phyloP scores from a whole-genome alignment of 2,329 filamentous ascomycete species.

The Aspergillus terreus region DNA sequence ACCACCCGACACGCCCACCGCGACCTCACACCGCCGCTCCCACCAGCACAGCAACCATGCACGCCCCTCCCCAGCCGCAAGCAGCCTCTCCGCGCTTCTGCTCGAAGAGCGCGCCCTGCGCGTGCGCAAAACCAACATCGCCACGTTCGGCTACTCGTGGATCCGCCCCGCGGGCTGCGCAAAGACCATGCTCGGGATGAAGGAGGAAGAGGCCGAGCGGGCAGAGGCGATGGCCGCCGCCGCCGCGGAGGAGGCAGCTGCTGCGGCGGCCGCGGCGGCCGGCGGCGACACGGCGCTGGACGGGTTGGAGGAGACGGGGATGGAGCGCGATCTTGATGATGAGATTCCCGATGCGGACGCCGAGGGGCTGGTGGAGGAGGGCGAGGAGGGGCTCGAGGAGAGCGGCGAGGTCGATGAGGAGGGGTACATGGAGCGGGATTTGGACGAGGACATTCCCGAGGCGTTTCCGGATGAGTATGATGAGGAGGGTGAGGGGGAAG shows the following conservation, averaged over 20 bases:
- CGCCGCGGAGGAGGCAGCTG: slow-evolving; percentile 67
- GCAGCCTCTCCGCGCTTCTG: slow-evolving; percentile 63
- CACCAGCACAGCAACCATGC: slow-evolving; percentile 20
- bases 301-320: slow-evolving; percentile 34
- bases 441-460: slow-evolving; percentile 72
- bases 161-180: slow-evolving; percentile 80
- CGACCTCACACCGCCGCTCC: slow-evolving; percentile 5
- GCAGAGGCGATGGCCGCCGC: slow-evolving; percentile 78
- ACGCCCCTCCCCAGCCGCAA: slow-evolving; percentile 51
- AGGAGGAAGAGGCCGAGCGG: slow-evolving; percentile 83
- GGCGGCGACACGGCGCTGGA: slow-evolving; percentile 33
- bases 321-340: slow-evolving; percentile 14
- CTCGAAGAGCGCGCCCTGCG: slow-evolving; percentile 74
- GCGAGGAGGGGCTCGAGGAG: slow-evolving; percentile 45
- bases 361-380: slow-evolving; percentile 39
- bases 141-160: slow-evolving; percentile 86
- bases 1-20: slow-evolving; percentile 9
- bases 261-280: slow-evolving; percentile 57
- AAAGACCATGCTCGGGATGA: slow-evolving; percentile 86
- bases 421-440: slow-evolving; percentile 53
- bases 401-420: slow-evolving; percentile 54
- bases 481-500: slow-evolving; percentile 35
- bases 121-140: slow-evolving; percentile 74
- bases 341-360: slow-evolving; percentile 42
- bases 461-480: slow-evolving; percentile 46